Conservation (phyloP, 768 basidiomycete genomes). For the Asterophora parasitica region DNA sequence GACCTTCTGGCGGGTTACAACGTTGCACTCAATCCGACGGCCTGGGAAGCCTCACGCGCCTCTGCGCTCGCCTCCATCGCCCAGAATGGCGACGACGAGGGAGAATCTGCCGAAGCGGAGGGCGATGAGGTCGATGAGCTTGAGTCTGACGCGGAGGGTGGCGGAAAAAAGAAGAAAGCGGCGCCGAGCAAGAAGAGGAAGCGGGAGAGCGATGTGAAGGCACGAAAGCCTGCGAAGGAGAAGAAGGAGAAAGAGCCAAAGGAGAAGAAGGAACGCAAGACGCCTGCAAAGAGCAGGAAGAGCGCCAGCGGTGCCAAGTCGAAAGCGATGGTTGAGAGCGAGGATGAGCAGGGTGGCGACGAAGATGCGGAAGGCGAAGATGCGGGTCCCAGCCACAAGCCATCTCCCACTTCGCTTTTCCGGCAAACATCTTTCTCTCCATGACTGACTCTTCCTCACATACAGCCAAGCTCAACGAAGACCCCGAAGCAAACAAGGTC, state of each 20-base stretch:
- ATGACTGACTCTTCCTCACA: not conserved
- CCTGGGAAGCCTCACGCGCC: constrained; percentile 44
- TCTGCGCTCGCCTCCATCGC: constrained; percentile 13
- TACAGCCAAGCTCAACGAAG: constrained; percentile 32
- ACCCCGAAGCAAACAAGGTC: constrained; percentile 65
- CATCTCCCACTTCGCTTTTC: not conserved
- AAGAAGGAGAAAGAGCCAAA: constrained; percentile 37
- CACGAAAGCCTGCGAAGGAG: constrained; percentile 24
- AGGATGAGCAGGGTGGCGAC: constrained; percentile 56
- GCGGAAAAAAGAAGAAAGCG: constrained; percentile 32
- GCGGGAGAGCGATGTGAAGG: not conserved
- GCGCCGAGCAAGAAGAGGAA: constrained; percentile 18
- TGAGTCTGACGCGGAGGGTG: constrained; percentile 43
- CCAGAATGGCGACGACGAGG: constrained; percentile 13
- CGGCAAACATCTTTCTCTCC: too few relatives aligned
- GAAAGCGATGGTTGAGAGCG: constrained; percentile 56
- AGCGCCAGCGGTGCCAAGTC: constrained; percentile 53
- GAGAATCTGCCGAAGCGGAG: constrained; percentile 38
- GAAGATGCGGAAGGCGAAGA: constrained; percentile 44
- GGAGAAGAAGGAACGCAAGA: constrained; percentile 32
- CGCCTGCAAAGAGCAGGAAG: constrained; percentile 34
- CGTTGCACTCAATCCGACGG: constrained; percentile 57
- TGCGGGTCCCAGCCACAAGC: constrained; percentile 42
- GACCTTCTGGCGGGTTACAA: constrained; percentile 76
- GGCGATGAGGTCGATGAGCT: constrained; percentile 68